Evolutionary conservation across 371 early-diverging fungal genomes (phyloP).

Genomic region (Mucor racemosus): DNA sequence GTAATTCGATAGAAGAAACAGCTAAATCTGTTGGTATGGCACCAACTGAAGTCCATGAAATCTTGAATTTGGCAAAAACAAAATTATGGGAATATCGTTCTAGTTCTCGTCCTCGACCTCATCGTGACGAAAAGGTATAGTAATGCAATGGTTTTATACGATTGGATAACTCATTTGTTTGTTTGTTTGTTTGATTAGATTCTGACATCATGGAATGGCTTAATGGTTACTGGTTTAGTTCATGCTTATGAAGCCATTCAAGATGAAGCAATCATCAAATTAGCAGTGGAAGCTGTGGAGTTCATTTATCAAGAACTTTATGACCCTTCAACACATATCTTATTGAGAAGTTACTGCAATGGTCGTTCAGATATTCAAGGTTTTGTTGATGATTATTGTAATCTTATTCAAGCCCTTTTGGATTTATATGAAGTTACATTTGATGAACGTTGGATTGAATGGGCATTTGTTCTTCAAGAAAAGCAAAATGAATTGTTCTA

Average conservation of each 20-base stretch:
- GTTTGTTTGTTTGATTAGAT: conserved; percentile 8
- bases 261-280: conserved; percentile 25
- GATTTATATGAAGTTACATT: conserved; percentile 63
- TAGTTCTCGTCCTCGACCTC: conserved; percentile 61
- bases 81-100: conserved; percentile 53
- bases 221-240: conserved; percentile 62
- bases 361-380: conserved; percentile 58
- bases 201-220: conserved; percentile 60
- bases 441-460: conserved; percentile 60
- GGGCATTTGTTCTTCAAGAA: conserved; percentile 63
- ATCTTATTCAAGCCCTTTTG: conserved; percentile 55
- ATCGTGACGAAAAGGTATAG: conserved; percentile 65
- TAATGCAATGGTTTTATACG: neutral
- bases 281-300: conserved; percentile 54
- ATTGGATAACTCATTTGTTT: neutral
- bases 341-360: conserved; percentile 57
- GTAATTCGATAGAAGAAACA: conserved; percentile 46
- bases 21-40: conserved; percentile 39
- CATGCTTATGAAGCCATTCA: conserved; percentile 45
- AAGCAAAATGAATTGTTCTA: conserved; percentile 63
- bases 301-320: conserved; percentile 59
- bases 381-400: conserved; percentile 67
- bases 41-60: conserved; percentile 30
- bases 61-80: conserved; percentile 33
- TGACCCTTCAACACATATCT: conserved; percentile 27